A percentile compares a stretch with the other conserved stretches of the same genome.
phyloP scores from a whole-genome alignment of 495 filamentous ascomycete species.

The Staphylotrichum tortipilum region DNA sequence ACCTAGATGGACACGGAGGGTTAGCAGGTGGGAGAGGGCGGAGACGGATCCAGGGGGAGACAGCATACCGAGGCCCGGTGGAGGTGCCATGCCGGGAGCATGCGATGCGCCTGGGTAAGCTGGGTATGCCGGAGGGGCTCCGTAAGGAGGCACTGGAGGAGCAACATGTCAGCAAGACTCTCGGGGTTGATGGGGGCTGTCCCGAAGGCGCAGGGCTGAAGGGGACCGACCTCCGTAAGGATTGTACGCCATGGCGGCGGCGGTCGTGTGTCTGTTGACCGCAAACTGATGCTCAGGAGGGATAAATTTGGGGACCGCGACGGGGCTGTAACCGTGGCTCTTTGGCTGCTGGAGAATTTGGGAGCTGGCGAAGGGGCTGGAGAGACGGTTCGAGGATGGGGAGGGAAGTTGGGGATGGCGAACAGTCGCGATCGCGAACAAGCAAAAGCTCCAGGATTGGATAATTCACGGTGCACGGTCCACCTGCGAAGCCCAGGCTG shows the following conservation, averaged over 20 bases:
- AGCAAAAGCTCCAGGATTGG: slow-evolving; percentile 12
- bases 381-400: too few species aligned
- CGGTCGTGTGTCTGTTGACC: not conserved
- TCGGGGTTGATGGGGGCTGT: too few species aligned
- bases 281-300: not conserved
- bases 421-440: slow-evolving; percentile 1
- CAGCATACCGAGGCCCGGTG: slow-evolving; percentile 85
- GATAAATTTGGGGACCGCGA: not conserved
- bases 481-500: too few species aligned
- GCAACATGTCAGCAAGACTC: slow-evolving; percentile 13
- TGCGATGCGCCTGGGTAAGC: slow-evolving; percentile 57
- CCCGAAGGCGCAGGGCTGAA: slow-evolving; percentile 2
- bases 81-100: slow-evolving; percentile 59
- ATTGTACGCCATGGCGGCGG: slow-evolving; percentile 57
- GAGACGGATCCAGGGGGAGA: slow-evolving; percentile 7
- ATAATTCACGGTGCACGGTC: not conserved
- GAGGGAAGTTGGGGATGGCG: not conserved
- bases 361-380: not conserved
- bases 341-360: not conserved
- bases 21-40: not conserved
- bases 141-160: slow-evolving; percentile 47
- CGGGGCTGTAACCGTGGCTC: not conserved
- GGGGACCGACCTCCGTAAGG: slow-evolving; percentile 68
- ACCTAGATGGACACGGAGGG: slow-evolving; percentile 31
- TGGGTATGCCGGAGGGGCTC: slow-evolving; percentile 62